Percentiles rank a stretch among this genome's conserved stretches.
Conservation (phyloP, 495 filamentous ascomycete species). For the Daldinia loculata region DNA sequence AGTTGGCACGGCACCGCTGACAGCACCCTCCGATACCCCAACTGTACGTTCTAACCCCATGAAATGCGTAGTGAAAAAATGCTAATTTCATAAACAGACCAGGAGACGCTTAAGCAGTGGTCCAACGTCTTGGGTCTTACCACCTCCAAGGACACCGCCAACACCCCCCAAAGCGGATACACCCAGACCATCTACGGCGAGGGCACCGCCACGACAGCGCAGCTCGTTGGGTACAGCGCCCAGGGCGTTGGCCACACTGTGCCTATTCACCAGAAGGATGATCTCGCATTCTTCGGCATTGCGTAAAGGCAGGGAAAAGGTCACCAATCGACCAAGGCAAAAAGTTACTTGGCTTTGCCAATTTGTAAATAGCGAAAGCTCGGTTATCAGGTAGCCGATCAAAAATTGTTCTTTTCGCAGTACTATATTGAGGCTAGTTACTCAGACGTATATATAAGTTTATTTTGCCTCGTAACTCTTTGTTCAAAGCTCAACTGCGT, state of each 20-base stretch:
- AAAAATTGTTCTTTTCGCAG: background rate
- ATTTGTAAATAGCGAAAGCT: constrained; percentile 2
- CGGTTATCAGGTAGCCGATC: background rate
- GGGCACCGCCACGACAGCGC: constrained; percentile 50
- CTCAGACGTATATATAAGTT: background rate
- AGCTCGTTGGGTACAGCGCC: constrained; percentile 59
- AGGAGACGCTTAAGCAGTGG: constrained; percentile 55
- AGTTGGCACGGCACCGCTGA: constrained; percentile 58
- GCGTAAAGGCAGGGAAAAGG: constrained; percentile 20
- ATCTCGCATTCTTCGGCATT: constrained; percentile 62
- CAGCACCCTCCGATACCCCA: constrained; percentile 53
- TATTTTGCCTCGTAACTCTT: background rate
- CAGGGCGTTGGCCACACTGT: constrained; percentile 59
- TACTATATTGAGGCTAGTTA: background rate
- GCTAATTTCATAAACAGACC: constrained; percentile 36
- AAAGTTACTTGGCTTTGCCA: background rate
- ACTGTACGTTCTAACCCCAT: constrained; percentile 40
- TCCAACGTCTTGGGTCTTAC: constrained; percentile 53
- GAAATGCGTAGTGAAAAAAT: background rate
- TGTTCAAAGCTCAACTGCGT: too few relatives aligned
- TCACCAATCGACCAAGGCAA: background rate
- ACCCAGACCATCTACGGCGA: constrained; percentile 64
- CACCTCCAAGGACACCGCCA: constrained; percentile 47
- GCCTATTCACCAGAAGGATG: constrained; percentile 53
- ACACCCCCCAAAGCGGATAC: constrained; percentile 60